Evolutionary conservation across 371 early-diverging fungal species (phyloP).

Genomic region (Mortierella sp.): DNA sequence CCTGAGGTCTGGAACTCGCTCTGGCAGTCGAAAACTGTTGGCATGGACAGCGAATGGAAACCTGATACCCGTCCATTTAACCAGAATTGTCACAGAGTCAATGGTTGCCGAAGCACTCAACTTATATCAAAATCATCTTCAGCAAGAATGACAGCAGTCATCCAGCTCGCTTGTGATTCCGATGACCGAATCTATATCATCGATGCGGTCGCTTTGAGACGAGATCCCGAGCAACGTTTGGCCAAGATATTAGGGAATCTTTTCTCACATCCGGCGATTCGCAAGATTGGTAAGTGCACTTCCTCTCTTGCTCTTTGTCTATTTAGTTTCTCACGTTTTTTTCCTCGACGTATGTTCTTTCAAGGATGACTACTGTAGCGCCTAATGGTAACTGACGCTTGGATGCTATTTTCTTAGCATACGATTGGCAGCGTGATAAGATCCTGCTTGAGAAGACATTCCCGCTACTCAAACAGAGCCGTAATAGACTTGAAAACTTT

Average conservation of each 20-base stretch:
- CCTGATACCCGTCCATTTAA: neutral
- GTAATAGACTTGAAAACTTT: conserved; percentile 1
- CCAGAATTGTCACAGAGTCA: too few relatives aligned
- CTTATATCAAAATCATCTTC: neutral
- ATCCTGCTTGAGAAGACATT: neutral
- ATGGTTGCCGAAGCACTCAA: too few relatives aligned
- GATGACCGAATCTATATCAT: conserved; percentile 5
- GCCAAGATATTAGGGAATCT: conserved; percentile 2
- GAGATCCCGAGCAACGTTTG: neutral
- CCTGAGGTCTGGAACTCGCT: neutral
- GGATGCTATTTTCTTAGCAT: conserved; percentile 1
- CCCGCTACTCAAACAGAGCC: neutral
- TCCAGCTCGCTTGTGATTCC: conserved; percentile 10
- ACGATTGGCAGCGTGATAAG: neutral
- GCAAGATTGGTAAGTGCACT: neutral
- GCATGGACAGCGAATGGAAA: conserved; percentile 10
- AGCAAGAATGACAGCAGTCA: conserved; percentile 1
- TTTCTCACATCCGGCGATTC: neutral
- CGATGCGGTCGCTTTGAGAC: neutral
- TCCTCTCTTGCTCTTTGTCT: too few relatives aligned
- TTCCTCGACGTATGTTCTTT: too few relatives aligned
- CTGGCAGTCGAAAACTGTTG: neutral
- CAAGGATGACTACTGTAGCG: too few relatives aligned
- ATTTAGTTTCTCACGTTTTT: too few relatives aligned
- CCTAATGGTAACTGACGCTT: too few relatives aligned